Evolutionary conservation across 2,329 filamentous ascomycete species (phyloP), one percentile per base, ranked within the genome.

Genomic region (Fusarium keratoplasticum): DNA sequence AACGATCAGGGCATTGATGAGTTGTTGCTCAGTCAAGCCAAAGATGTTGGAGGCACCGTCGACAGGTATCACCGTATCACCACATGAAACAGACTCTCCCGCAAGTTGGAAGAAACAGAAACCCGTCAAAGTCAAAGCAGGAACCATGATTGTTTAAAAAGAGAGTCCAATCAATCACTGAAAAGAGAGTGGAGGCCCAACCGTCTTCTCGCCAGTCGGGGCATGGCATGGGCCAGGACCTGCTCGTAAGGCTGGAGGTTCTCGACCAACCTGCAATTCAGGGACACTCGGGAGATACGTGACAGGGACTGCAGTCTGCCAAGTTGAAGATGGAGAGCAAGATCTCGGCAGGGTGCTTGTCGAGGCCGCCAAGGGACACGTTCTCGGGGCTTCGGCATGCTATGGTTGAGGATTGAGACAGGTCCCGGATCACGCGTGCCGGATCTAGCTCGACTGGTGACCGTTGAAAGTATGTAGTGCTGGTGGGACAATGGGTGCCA

Each of bases 21-120:
- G 27, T 4, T 55, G 29, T 16, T 16, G 18, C 29, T 33, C 52
- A 10, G 27, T 35, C 27, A 55, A 55, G 29, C n/a, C n/a, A 22
- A 55, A 16, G 52, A 10, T 9, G 1, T 33, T 33, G 4, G 2
- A 6, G 18, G 14, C 4, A 1, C 2, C 6, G 2, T 2, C 5
- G 16, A 16, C 7, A 14, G 52, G 5, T 55, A 5, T 55, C 29
- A 33, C n/a, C n/a, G n/a, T 54, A 4, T 54, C 29, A 33, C 25
- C 44, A n/a, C 10, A 3, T 16, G 16, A 55, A 22, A 20, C 52
- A 55, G 14, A 16, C n/a, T 33, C 50, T 54, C 50, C 5, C 1
- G 18, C 6, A n/a, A 8, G 2, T 33, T 11, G 6, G 50, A 6
- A 42, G n/a, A 50, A 29, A 25, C 25, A 50, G 10, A 29, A 11